A percentile compares a stretch with the other conserved stretches of the same genome.
Conservation (phyloP, 306 rosid genomes). For the Spatholobus suberectus region DNA sequence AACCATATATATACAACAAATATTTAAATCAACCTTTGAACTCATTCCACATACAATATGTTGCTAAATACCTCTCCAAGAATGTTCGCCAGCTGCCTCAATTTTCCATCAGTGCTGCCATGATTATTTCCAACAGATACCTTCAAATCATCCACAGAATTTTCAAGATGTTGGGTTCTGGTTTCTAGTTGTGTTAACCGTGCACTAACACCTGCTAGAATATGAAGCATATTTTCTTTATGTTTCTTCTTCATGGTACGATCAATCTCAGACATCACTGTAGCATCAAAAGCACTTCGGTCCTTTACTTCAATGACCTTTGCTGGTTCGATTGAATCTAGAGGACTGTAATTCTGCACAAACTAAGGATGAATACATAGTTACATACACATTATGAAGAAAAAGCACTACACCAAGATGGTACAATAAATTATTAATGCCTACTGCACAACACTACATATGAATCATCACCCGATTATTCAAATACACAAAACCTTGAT, state of each 20-base stretch:
- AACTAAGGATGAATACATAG: constrained; percentile 28
- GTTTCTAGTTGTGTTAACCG: constrained; percentile 79
- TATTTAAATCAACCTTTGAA: constrained; percentile 31
- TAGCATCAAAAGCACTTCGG: constrained; percentile 48
- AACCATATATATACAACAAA: neutral
- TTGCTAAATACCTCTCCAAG: constrained; percentile 73
- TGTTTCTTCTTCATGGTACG: constrained; percentile 66
- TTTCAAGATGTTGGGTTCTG: constrained; percentile 74
- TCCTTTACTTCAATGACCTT: constrained; percentile 61
- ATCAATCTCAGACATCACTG: constrained; percentile 74
- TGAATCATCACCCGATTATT: constrained; percentile 17
- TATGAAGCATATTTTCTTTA: constrained; percentile 67
- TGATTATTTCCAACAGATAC: constrained; percentile 72
- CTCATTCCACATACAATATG: constrained; percentile 39
- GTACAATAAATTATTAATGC: neutral
- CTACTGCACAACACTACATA: constrained; percentile 26
- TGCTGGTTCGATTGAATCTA: no score
- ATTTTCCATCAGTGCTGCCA: constrained; percentile 75
- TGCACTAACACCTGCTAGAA: constrained; percentile 77
- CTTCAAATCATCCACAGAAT: constrained; percentile 80
- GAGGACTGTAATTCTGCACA: constrained; percentile 67
- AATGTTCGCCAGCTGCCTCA: constrained; percentile 79
- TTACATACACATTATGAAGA: constrained; percentile 13
- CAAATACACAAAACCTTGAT: neutral
- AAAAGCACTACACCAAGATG: constrained; percentile 9